Base-by-base conservation (phyloP, 1,284 basidiomycete species). In the Cutaneotrichosporon spelunceum region DNA sequence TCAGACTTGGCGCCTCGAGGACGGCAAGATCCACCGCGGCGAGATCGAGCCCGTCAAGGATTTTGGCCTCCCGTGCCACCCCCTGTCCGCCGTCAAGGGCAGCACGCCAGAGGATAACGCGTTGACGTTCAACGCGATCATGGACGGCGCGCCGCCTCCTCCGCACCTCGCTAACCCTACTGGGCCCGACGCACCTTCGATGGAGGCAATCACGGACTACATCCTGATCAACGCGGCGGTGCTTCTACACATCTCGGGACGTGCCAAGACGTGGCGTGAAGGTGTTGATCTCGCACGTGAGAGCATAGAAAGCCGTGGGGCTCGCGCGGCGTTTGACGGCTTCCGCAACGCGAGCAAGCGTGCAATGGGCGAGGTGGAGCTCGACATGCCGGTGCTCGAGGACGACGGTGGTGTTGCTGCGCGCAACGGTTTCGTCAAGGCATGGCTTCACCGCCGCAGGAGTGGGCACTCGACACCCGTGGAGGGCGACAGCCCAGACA, bases 211-310 rank as follows among this genome's bases (percentile, higher is more conserved):
- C 57, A 75, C 86, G 39, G 87, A 93, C 71, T 95, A 93, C 73
- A 90, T 95, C 61, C 79, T 93, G 59, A 79, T 95, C 78, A 95
- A 95, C 71, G 85, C 91, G 1, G 85, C 90, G 7, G 91, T 91
- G 8, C 75, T 95, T 56, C 79, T 96, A 45, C 85, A 91, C 23
- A 85, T 95, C 4, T 86, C 89, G 2, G 91, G 91, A 1, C 65
- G 88, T 45, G 90, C 87, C 19, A 73, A 74, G 39, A 84, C 87
- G 72, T 89, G 85, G 73, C 84, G 84, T 72, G 84, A 92, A 24
- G 93, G 91, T 2, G 87, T 89, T 0, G 77, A 78, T 60, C 70
- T 90, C 66, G 92, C 91, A n/a, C 79, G 83, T 70, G 83, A 89
- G 76, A 88, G 88, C 62, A 81, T 95, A 23, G 80, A 80, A 33